phyloP scores from a whole-genome alignment of 129 eudicot species.

The Dittrichia graveolens region DNA sequence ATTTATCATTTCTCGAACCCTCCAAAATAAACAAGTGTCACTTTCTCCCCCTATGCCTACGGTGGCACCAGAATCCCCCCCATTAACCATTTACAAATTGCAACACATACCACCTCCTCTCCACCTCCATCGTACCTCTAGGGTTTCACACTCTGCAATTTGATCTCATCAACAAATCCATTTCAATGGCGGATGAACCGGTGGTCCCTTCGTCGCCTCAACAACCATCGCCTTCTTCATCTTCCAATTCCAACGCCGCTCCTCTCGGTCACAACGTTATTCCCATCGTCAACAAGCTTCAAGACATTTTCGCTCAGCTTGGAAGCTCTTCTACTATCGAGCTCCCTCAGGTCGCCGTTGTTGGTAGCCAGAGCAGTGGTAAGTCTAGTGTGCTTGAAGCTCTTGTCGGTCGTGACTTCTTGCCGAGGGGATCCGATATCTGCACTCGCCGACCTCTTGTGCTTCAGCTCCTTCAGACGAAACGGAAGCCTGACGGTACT shows the following conservation, averaged over 20 bases:
- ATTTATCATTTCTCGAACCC: neutral
- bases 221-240: conserved; percentile 26
- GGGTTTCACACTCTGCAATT: conserved; percentile 33
- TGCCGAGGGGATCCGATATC: conserved; percentile 84
- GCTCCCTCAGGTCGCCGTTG: conserved; percentile 93
- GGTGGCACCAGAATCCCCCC: conserved; percentile 34
- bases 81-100: neutral
- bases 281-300: conserved; percentile 91
- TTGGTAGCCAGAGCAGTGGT: conserved; percentile 96
- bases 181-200: conserved; percentile 76
- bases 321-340: conserved; percentile 71
- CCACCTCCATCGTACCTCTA: conserved; percentile 29
- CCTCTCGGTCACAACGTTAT: conserved; percentile 83
- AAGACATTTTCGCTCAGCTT: conserved; percentile 85
- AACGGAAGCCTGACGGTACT: conserved; percentile 53
- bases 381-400: conserved; percentile 95
- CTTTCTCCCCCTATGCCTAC: conserved; percentile 26
- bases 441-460: conserved; percentile 96
- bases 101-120: conserved; percentile 23
- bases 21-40: neutral
- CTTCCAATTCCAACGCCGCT: conserved; percentile 42
- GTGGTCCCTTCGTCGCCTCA: conserved; percentile 35
- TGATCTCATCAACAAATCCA: conserved; percentile 24
- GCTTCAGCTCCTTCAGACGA: conserved; percentile 73
- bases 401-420: conserved; percentile 90